Percentiles rank a stretch among this genome's conserved stretches.
Evolutionary conservation across 257 asterid species (phyloP).

Genomic region (Vinca minor): DNA sequence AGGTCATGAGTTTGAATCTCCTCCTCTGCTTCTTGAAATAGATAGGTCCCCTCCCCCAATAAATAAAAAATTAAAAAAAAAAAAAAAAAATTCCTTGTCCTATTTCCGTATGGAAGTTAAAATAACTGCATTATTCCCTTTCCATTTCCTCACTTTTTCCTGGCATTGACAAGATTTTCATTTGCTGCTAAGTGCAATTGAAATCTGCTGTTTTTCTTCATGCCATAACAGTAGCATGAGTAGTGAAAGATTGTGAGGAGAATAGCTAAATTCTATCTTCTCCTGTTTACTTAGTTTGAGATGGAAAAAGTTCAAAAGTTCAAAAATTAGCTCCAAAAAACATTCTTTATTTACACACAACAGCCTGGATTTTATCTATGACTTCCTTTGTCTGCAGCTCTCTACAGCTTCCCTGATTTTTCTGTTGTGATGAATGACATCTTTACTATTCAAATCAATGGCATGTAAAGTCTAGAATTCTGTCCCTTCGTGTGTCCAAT

Average conservation of each 20-base stretch:
- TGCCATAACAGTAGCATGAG: neutral
- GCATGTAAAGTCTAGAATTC: neutral
- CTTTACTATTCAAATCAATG: neutral
- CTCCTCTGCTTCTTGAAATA: no score
- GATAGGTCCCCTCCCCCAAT: no score
- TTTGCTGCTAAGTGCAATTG: neutral
- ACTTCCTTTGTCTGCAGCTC: neutral
- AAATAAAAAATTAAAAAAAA: no score
- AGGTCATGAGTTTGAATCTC: no score
- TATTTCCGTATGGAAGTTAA: neutral
- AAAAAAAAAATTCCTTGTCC: no score
- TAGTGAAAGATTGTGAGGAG: neutral
- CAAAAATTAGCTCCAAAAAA: neutral
- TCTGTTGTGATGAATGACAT: neutral
- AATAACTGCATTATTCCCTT: neutral
- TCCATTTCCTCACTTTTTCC: no score
- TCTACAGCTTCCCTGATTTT: neutral
- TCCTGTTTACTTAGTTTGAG: neutral
- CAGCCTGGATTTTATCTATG: neutral
- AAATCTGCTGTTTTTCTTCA: neutral
- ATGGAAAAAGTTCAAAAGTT: neutral
- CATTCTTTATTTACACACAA: constrained; percentile 1
- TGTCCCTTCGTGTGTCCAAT: neutral
- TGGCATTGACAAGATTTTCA: neutral
- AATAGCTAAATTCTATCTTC: neutral